Percentiles rank a stretch among this genome's conserved stretches.
These are phyloP conservation scores for Tagetes erecta DNA, from an alignment of 129 eudicot genomes.

Conservation along the genomic window DNA sequence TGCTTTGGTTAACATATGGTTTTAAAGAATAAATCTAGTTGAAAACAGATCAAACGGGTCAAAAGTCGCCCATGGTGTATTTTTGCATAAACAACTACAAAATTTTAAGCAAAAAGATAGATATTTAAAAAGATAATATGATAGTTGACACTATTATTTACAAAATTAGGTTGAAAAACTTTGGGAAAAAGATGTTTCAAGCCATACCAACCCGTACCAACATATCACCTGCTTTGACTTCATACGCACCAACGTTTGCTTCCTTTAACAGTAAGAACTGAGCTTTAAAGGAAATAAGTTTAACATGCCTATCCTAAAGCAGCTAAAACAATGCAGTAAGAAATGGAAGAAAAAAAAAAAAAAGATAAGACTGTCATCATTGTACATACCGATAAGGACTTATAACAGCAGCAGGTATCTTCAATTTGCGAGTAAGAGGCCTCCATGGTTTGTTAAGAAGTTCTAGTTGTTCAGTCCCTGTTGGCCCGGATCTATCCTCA, in stretches of 20 bases:
- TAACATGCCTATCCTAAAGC: neutral
- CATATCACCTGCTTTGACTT: neutral
- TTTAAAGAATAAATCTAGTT: neutral
- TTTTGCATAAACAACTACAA: neutral
- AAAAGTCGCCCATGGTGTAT: neutral
- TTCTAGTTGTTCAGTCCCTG: conserved; percentile 44
- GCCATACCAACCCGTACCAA: neutral
- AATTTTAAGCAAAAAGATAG: neutral
- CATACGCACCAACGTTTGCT: neutral
- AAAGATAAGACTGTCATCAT: neutral
- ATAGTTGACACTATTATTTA: neutral
- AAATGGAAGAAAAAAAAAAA: neutral
- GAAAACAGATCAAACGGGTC: neutral
- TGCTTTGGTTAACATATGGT: neutral
- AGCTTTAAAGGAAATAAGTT: neutral
- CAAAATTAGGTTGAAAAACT: neutral
- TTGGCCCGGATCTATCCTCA: conserved; percentile 32
- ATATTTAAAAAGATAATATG: neutral
- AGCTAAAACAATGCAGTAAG: neutral
- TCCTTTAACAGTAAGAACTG: neutral
- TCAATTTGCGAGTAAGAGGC: conserved; percentile 73
- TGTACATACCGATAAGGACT: conserved; percentile 71
- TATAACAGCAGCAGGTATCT: conserved; percentile 67
- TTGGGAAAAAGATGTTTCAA: neutral
- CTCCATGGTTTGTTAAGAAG: conserved; percentile 79